A percentile compares a stretch with the other conserved stretches of the same genome.
Conservation (phyloP, 768 basidiomycete genomes). For the Collybia mongolica region DNA sequence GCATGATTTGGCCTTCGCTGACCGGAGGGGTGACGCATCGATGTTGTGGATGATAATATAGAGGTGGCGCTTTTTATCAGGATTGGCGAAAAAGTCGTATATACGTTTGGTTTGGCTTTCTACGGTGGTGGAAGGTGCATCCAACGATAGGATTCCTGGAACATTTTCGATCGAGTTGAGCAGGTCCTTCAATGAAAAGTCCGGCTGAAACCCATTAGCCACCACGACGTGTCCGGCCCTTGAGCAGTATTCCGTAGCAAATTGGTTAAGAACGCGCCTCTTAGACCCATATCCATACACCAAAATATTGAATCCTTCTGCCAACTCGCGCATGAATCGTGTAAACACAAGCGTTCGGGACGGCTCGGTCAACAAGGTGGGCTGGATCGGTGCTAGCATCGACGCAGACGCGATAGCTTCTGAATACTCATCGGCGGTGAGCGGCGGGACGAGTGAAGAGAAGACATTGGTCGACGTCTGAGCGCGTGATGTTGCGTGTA, state of each 20-base stretch:
- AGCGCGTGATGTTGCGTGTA: slow-evolving; percentile 54
- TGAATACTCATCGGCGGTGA: slow-evolving; percentile 63
- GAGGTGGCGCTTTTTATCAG: slow-evolving; percentile 34
- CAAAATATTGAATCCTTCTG: slow-evolving; percentile 83
- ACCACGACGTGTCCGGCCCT: slow-evolving; percentile 71
- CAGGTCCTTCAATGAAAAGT: slow-evolving; percentile 66
- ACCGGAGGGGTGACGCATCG: slow-evolving; percentile 71
- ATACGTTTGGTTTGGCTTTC: slow-evolving; percentile 69
- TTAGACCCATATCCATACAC: slow-evolving; percentile 94
- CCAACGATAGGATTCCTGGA: slow-evolving; percentile 36
- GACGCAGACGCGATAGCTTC: slow-evolving; percentile 33
- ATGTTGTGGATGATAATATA: slow-evolving; percentile 88
- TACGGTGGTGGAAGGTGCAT: slow-evolving; percentile 35
- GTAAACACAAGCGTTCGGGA: slow-evolving; percentile 43
- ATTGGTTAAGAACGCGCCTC: slow-evolving; percentile 67
- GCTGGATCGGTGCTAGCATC: slow-evolving; percentile 28
- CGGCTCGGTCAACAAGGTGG: slow-evolving; percentile 29
- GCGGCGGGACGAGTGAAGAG: slow-evolving; percentile 68
- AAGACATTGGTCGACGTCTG: slow-evolving; percentile 82
- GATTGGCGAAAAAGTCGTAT: slow-evolving; percentile 55
- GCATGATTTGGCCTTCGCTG: slow-evolving; percentile 57
- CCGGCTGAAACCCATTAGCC: slow-evolving; percentile 75
- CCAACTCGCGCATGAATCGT: slow-evolving; percentile 69
- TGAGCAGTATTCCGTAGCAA: slow-evolving; percentile 58
- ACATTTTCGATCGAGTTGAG: slow-evolving; percentile 57